Base-by-base conservation (phyloP, 2,329 filamentous ascomycete species). In the Whalleya microplaca region DNA sequence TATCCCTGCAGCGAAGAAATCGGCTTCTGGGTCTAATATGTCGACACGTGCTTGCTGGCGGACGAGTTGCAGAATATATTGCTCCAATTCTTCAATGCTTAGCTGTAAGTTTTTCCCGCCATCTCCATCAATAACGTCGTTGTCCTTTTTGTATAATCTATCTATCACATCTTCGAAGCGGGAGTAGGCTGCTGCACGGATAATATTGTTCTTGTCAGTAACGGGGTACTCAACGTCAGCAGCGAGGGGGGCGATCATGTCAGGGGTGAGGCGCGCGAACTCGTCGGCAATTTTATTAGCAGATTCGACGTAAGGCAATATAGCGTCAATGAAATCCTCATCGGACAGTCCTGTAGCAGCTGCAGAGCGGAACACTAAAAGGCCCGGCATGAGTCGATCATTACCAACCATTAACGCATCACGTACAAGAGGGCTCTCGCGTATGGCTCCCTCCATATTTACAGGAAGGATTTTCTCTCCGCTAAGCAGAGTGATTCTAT, bases 121-220 rank as follows among this genome's bases (percentile, higher is more conserved):
- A 9, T 53, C 9, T 2, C 29, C 20, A 23, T 60, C 18, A 14
- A 23, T 3, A 8, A 27, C 21, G 6, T 55, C 44, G 12, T 48
- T 43, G 20, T 68, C 62, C 8, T 74, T 68, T 10, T 66, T 62
- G n/a, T 78, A 71, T 1, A 72, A 48, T 0, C 65, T 69, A 9
- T 66, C 40, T 21, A 65, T 51, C 58, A 69, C 53, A 1, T 71
- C 64, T 0, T 66, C 69, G 49, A 79, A 78, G 23, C 67, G 61
- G 4, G 58, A 37, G 51, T 78, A 76, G 1, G 76, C 72, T 21
- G 74, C 71, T 0, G 72, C 70, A 2, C 78, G 72, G 53, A 80
- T 80, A 60, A 79, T 75, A 10, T 74, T 79, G 2, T 73, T 73
- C 65, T 80, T 80, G 57, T 80, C 78, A 0, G 78, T 80, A 16